phyloP scores from a whole-genome alignment of 2,329 filamentous ascomycete genomes.

The Fusarium sp. region DNA sequence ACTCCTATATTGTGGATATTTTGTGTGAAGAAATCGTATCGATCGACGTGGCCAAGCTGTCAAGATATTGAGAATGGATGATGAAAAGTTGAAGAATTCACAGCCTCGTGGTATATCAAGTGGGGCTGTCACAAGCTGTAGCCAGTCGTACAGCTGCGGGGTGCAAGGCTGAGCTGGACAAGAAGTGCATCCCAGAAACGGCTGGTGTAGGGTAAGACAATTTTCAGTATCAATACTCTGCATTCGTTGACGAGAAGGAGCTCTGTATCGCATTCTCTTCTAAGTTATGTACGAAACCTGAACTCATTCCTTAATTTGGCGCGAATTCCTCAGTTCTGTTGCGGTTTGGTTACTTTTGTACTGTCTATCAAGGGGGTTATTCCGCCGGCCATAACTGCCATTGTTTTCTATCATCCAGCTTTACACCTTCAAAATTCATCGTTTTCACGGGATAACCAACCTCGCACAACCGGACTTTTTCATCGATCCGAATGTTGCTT shows the following conservation, averaged over 20 bases:
- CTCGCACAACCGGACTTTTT: no score
- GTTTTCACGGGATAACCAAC: no score
- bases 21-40: background rate
- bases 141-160: conserved; percentile 26
- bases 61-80: conserved; percentile 18
- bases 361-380: no score
- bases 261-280: no score
- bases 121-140: conserved; percentile 12
- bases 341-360: no score
- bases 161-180: conserved; percentile 38
- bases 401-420: no score
- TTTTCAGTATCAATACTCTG: background rate
- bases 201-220: conserved; percentile 17
- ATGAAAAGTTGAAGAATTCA: conserved; percentile 49
- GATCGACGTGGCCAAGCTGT: background rate
- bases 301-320: no score
- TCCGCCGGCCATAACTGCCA: no score
- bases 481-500: background rate
- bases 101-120: conserved; percentile 46
- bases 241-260: no score
- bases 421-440: no score
- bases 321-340: no score
- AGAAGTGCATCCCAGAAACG: background rate
- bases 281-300: no score
- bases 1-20: background rate